Evolutionary conservation across 225 moss, liverwort and hornwort genomes (phyloP).

Genomic region (Pseudoscleropodium purum): DNA sequence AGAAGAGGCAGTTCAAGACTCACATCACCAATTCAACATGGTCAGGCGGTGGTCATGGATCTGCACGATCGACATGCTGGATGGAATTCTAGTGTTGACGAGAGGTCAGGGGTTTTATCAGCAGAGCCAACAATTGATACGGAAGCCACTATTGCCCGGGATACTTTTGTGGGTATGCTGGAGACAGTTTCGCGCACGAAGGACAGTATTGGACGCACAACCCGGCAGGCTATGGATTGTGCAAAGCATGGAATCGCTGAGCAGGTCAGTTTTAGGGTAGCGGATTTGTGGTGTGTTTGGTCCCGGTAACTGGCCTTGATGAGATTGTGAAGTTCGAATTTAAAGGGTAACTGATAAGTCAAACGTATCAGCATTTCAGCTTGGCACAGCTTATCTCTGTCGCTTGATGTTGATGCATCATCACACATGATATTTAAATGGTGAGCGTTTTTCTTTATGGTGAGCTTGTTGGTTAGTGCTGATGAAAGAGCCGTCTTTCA

Average conservation of each 20-base stretch:
- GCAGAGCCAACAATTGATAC: constrained; percentile 46
- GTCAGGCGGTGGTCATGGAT: constrained; percentile 12
- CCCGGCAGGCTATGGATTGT: constrained; percentile 96
- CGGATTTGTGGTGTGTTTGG: not conserved
- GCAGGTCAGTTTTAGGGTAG: constrained; percentile 45
- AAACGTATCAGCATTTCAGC: not conserved
- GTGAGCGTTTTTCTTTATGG: not conserved
- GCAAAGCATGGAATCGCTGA: constrained; percentile 89
- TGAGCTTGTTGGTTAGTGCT: not conserved
- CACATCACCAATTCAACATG: constrained; percentile 55
- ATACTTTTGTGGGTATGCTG: constrained; percentile 94
- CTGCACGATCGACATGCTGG: constrained; percentile 43
- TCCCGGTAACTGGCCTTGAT: not conserved
- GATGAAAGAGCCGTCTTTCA: not conserved
- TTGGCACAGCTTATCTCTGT: not conserved
- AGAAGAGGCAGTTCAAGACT: constrained; percentile 64
- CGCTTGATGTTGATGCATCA: not conserved
- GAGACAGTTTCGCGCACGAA: constrained; percentile 96
- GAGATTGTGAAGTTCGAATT: not conserved
- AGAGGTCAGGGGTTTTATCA: constrained; percentile 16
- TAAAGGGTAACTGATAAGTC: not conserved
- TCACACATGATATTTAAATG: not conserved
- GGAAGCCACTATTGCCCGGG: constrained; percentile 85
- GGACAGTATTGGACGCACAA: constrained; percentile 96
- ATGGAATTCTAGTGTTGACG: constrained; percentile 54